Percentiles rank a stretch among this genome's conserved stretches.
phyloP scores from a whole-genome alignment of 352 stramenopile genomes.

The Globisporangium takayamanum region DNA sequence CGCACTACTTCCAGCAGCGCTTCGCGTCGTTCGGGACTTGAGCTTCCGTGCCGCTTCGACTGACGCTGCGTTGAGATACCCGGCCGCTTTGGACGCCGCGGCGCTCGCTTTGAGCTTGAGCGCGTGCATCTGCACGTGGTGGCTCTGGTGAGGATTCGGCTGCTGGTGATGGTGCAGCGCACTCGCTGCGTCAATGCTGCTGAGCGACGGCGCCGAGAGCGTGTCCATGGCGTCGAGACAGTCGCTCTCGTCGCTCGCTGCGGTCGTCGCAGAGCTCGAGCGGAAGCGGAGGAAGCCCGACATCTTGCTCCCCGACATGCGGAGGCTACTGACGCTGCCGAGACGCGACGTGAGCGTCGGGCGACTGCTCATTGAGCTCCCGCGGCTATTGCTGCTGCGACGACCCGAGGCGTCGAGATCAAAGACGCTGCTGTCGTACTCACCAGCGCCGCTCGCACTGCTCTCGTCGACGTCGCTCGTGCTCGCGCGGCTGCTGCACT shows the following conservation, averaged over 20 bases:
- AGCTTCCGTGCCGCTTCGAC: conserved; percentile 49
- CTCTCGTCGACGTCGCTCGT: conserved; percentile 19
- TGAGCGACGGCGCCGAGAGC: conserved; percentile 13
- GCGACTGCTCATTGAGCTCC: conserved; percentile 10
- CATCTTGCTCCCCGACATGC: conserved; percentile 29
- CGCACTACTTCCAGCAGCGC: conserved; percentile 16
- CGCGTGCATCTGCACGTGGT: conserved; percentile 28
- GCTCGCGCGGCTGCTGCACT: neutral
- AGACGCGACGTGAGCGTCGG: conserved; percentile 22
- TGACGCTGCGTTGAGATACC: conserved; percentile 40
- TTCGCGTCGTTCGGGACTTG: conserved; percentile 21
- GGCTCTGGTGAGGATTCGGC: conserved; percentile 8
- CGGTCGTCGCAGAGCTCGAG: conserved; percentile 43
- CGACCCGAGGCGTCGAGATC: neutral
- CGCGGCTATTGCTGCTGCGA: neutral
- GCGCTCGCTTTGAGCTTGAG: conserved; percentile 28
- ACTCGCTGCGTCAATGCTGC: conserved; percentile 14
- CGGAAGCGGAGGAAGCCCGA: conserved; percentile 30
- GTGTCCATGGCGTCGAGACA: conserved; percentile 14
- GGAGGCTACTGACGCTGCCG: conserved; percentile 19
- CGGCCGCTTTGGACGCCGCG: conserved; percentile 38
- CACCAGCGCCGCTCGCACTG: conserved; percentile 47
- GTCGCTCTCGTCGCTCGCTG: conserved; percentile 44
- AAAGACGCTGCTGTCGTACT: conserved; percentile 9
- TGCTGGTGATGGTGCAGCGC: conserved; percentile 11